Conservation (phyloP, 768 basidiomycete species). For the Rhodosporidiobolus sp. region DNA sequence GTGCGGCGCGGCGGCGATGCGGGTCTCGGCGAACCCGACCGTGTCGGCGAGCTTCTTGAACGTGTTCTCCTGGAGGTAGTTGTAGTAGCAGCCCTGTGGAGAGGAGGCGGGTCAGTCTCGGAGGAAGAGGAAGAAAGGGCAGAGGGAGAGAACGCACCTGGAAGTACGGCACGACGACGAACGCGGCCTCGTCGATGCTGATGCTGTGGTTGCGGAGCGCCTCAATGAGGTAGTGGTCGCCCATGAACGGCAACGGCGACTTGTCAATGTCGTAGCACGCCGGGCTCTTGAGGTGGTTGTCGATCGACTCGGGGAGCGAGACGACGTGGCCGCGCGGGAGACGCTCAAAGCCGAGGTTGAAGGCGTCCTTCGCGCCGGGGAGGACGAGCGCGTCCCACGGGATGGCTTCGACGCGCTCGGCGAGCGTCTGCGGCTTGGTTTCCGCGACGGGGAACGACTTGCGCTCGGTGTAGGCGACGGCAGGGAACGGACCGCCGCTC, state of each 20-base stretch:
- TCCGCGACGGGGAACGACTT: conserved; percentile 9
- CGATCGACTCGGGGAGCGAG: conserved; percentile 34
- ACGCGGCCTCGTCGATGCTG: conserved; percentile 38
- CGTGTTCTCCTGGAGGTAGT: conserved; percentile 42
- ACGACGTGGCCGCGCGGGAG: conserved; percentile 39
- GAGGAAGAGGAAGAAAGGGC: too few relatives aligned
- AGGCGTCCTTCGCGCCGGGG: conserved; percentile 34
- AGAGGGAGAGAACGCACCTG: conserved; percentile 17
- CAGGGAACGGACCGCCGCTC: conserved; percentile 22
- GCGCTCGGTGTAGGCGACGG: conserved; percentile 18
- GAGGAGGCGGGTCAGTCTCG: neutral
- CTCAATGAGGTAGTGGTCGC: conserved; percentile 42
- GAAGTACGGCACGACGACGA: conserved; percentile 41
- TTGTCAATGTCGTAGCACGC: conserved; percentile 41
- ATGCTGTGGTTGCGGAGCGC: conserved; percentile 32
- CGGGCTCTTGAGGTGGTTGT: conserved; percentile 35
- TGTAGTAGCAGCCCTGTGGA: conserved; percentile 43
- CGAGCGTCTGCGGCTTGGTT: conserved; percentile 11
- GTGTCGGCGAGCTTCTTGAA: conserved; percentile 44
- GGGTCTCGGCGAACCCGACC: conserved; percentile 34
- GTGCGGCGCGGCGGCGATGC: conserved; percentile 27
- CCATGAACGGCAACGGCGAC: conserved; percentile 37
- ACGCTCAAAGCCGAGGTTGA: conserved; percentile 19
- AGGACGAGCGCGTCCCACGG: conserved; percentile 42
- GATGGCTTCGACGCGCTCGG: conserved; percentile 29